Evolutionary conservation across 2,329 filamentous ascomycete genomes (phyloP).

Genomic region (Diplodia seriata): DNA sequence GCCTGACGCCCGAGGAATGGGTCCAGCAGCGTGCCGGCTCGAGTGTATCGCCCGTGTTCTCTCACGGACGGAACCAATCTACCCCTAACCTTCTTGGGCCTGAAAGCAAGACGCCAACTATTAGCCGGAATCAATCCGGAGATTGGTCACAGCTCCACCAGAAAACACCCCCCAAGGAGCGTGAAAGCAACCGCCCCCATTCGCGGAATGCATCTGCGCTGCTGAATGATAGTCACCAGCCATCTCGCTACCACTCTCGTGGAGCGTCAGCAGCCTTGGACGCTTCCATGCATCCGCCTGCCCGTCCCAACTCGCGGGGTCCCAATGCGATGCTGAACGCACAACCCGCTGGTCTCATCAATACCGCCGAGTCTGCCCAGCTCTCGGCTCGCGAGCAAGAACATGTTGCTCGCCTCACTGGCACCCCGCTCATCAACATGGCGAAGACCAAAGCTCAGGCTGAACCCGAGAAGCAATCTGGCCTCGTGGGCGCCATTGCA

Average conservation of each 20-base stretch:
- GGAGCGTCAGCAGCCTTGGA: constrained; percentile 24
- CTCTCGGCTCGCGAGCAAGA: constrained; percentile 90
- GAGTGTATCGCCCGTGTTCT: constrained; percentile 57
- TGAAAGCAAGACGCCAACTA: constrained; percentile 50
- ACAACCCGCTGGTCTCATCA: constrained; percentile 37
- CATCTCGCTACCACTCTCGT: constrained; percentile 36
- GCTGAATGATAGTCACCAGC: constrained; percentile 7
- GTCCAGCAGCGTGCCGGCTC: constrained; percentile 76
- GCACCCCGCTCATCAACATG: constrained; percentile 75
- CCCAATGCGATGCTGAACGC: constrained; percentile 54
- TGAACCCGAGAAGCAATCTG: constrained; percentile 54
- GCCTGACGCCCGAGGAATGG: constrained; percentile 78
- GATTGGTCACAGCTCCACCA: constrained; percentile 52
- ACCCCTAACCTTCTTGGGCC: constrained; percentile 54
- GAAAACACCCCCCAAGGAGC: constrained; percentile 17
- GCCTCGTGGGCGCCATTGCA: constrained; percentile 79
- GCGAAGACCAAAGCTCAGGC: constrained; percentile 55
- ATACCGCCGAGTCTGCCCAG: constrained; percentile 60
- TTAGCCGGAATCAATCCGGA: constrained; percentile 52
- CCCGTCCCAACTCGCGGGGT: constrained; percentile 63
- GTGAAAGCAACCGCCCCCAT: constrained; percentile 16
- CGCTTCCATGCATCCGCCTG: constrained; percentile 33
- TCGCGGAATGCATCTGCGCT: constrained; percentile 30
- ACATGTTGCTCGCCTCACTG: constrained; percentile 82
- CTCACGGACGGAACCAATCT: constrained; percentile 40